Evolutionary conservation across 2,329 filamentous ascomycete species (phyloP).

Genomic region (Fusarium lateritium): DNA sequence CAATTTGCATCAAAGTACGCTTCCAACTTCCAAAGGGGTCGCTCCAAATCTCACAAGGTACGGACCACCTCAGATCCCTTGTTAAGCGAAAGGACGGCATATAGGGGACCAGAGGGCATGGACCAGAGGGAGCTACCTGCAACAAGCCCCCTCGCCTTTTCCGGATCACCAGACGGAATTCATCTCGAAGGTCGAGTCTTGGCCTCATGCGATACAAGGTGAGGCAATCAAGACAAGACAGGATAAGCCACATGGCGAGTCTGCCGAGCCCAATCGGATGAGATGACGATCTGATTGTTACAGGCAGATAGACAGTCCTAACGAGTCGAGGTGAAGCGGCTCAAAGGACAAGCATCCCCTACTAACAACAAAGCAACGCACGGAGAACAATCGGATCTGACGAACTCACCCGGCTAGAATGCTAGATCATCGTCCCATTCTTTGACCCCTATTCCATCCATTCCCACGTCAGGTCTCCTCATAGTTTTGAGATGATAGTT

Average conservation of each 20-base stretch:
- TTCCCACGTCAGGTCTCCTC: neutral
- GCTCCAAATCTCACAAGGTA: slow-evolving; percentile 26
- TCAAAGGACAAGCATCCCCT: slow-evolving; percentile 32
- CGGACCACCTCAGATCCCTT: slow-evolving; percentile 11
- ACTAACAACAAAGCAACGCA: slow-evolving; percentile 33
- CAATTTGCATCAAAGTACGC: slow-evolving; percentile 42
- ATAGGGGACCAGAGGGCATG: slow-evolving; percentile 21
- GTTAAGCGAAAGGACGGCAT: slow-evolving; percentile 14
- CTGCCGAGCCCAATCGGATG: slow-evolving; percentile 16
- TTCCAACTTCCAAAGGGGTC: slow-evolving; percentile 7
- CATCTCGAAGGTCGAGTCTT: slow-evolving; percentile 18
- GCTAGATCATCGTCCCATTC: slow-evolving; percentile 16
- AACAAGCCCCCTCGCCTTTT: slow-evolving; percentile 6
- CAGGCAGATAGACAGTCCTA: neutral
- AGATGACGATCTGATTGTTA: slow-evolving; percentile 11
- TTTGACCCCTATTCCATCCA: slow-evolving; percentile 25
- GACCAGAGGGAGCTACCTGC: slow-evolving; percentile 24
- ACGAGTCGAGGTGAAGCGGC: slow-evolving; percentile 12
- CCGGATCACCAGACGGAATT: slow-evolving; percentile 26
- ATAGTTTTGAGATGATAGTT: neutral
- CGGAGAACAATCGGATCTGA: slow-evolving; percentile 31
- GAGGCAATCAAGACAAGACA: slow-evolving; percentile 21
- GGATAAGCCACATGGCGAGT: slow-evolving; percentile 6
- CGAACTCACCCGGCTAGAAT: slow-evolving; percentile 11
- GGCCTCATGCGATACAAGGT: slow-evolving; percentile 16